Evolutionary conservation across 2,329 filamentous ascomycete genomes (phyloP).

Genomic region (Fusarium torulosum): DNA sequence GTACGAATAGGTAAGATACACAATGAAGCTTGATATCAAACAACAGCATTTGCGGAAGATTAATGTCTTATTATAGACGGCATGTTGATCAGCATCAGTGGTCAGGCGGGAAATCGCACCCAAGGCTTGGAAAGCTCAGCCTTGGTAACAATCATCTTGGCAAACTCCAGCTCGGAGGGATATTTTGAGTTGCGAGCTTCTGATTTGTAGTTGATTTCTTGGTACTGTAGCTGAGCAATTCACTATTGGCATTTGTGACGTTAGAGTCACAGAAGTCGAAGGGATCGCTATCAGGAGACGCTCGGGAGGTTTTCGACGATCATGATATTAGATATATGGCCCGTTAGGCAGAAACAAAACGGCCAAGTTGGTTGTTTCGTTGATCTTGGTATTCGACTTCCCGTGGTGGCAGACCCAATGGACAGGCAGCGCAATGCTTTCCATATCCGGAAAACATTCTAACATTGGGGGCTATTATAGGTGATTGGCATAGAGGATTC

Average conservation of each 20-base stretch:
- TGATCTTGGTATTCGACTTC: neutral
- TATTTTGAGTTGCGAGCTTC: neutral
- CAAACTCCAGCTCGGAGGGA: neutral
- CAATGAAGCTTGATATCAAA: constrained; percentile 1
- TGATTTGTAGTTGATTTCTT: neutral
- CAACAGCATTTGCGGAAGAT: neutral
- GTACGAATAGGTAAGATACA: too few species aligned
- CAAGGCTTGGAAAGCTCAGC: neutral
- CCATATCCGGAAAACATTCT: neutral
- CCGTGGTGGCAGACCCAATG: neutral
- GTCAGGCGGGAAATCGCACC: neutral
- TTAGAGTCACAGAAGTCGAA: neutral
- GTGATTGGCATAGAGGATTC: neutral
- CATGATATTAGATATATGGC: neutral
- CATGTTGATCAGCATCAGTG: neutral
- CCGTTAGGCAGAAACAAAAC: neutral
- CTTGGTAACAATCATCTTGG: neutral
- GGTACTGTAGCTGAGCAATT: neutral
- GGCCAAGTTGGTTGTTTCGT: neutral
- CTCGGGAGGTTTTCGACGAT: neutral
- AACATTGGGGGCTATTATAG: neutral
- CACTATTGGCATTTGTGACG: constrained; percentile 4
- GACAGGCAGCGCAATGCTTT: neutral
- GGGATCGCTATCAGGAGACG: neutral
- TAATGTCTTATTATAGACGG: neutral